Evolutionary conservation across 2,329 filamentous ascomycete species (phyloP), one percentile per base, ranked within the genome.

Genomic region (Fusarium tjaetaba): DNA sequence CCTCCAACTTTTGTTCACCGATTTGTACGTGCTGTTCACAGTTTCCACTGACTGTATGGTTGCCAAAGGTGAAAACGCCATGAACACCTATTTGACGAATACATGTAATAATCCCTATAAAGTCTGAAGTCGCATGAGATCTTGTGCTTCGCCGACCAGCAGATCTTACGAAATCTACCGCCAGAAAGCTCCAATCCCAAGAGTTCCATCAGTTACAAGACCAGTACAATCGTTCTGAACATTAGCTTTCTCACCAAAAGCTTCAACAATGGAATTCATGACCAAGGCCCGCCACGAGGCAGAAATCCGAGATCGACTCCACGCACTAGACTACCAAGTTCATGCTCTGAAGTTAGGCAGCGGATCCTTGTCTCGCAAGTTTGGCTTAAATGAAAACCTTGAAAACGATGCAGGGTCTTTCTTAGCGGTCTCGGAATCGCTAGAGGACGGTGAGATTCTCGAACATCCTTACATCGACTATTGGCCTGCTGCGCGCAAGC

Each of bases 11-110:
- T 20, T 14, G 8, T 34, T 52, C 5, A 20, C 6, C 2, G 34
- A 2, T 10, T 8, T 34, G 2, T 1, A 0, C 6, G 8, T 15
- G 2, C n/a, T 16, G n/a, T 26, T 36, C 30, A 4, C 16, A 5
- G 3, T 26, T 5, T 7, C 3, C 5, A 2, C 18, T 20, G 9
- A 8, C 14, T 26, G n/a, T 20, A 36, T n/a, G 6, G 18, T 3
- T 52, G 9, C n/a, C 11, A 4, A 15, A 8, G 13, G 2, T 38
- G 4, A 38, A 7, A 24, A 34, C 7, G 32, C 7, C 32, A 34
- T 34, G 32, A 34, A 34, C 32, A 32, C 4, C 32, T 32, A 32
- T 32, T 32, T 32, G 13, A 32, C 30, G 30, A 32, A 13, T 13
- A 13, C 5, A 7, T 32, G 32, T 14, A 14, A 32, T 14, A 14